Evolutionary conservation across 2,329 filamentous ascomycete species (phyloP).

Genomic region (Bipolaris gigantea): DNA sequence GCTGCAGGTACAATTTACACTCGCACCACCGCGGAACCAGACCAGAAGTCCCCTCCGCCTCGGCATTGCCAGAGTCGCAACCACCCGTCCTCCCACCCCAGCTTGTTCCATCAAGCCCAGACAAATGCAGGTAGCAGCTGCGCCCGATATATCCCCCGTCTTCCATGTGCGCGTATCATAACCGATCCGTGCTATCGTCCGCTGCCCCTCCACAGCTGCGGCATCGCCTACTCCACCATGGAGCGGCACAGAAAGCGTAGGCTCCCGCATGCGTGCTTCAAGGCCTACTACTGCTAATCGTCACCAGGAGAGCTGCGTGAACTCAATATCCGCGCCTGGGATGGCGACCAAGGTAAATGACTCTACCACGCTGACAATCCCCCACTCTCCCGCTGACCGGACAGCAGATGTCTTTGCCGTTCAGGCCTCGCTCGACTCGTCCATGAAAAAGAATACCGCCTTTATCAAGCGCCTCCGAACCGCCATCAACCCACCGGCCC

Average conservation of each 20-base stretch:
- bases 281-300: conserved; percentile 22
- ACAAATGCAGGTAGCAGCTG: conserved; percentile 42
- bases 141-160: conserved; percentile 37
- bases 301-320: conserved; percentile 80
- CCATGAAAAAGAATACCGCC: conserved; percentile 95
- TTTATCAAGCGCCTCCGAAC: conserved; percentile 97
- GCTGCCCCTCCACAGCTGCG: conserved; percentile 41
- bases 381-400: conserved; percentile 22
- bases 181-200: conserved; percentile 34
- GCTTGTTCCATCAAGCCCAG: conserved; percentile 25
- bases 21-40: conserved; percentile 7
- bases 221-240: conserved; percentile 45
- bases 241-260: conserved; percentile 55
- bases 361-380: conserved; percentile 10
- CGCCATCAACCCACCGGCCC: conserved; percentile 76
- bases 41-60: conserved; percentile 10
- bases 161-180: conserved; percentile 44
- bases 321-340: conserved; percentile 85
- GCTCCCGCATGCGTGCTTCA: background rate
- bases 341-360: conserved; percentile 76
- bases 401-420: conserved; percentile 73
- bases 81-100: conserved; percentile 22
- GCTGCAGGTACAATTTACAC: conserved; percentile 31
- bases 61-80: conserved; percentile 20
- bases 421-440: conserved; percentile 82